These are phyloP conservation scores for Physcomitrium patens DNA, from an alignment of 225 moss, liverwort and hornwort species.

Conservation along the genomic window DNA sequence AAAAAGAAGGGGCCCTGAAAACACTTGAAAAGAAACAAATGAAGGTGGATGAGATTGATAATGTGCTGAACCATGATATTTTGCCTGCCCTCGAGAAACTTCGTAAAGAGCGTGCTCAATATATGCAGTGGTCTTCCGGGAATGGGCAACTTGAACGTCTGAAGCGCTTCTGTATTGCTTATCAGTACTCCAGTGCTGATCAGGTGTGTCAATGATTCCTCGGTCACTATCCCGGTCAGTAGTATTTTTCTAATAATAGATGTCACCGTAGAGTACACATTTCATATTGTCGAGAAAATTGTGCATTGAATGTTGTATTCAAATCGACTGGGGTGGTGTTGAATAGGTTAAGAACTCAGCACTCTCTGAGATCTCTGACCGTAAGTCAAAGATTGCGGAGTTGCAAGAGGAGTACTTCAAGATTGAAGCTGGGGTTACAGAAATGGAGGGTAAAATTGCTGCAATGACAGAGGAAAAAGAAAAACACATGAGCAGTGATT, in stretches of 20 bases:
- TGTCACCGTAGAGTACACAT: background rate
- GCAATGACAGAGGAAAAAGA: slow-evolving; percentile 72
- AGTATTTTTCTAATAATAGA: background rate
- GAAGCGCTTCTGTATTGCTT: slow-evolving; percentile 86
- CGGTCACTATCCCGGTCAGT: slow-evolving; percentile 4
- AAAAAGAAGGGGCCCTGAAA: slow-evolving; percentile 87
- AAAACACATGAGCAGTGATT: slow-evolving; percentile 74
- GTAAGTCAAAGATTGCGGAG: slow-evolving; percentile 52
- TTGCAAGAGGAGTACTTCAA: slow-evolving; percentile 49
- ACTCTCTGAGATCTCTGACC: slow-evolving; percentile 57
- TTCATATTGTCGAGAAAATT: slow-evolving; percentile 8
- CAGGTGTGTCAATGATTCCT: slow-evolving; percentile 39
- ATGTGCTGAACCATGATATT: slow-evolving; percentile 83
- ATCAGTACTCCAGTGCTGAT: slow-evolving; percentile 77
- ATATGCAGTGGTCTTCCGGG: slow-evolving; percentile 90
- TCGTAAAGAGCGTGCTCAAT: slow-evolving; percentile 92
- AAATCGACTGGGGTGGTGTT: slow-evolving; percentile 29
- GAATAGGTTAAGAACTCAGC: slow-evolving; percentile 77
- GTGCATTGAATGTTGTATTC: background rate
- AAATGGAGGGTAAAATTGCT: slow-evolving; percentile 60
- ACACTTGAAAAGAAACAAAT: slow-evolving; percentile 90
- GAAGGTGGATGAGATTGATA: slow-evolving; percentile 95
- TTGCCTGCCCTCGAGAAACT: slow-evolving; percentile 93
- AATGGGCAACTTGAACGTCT: slow-evolving; percentile 85
- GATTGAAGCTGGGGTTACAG: slow-evolving; percentile 57